Base-by-base conservation (phyloP, 306 rosid species). In the Lagenaria siceraria region DNA sequence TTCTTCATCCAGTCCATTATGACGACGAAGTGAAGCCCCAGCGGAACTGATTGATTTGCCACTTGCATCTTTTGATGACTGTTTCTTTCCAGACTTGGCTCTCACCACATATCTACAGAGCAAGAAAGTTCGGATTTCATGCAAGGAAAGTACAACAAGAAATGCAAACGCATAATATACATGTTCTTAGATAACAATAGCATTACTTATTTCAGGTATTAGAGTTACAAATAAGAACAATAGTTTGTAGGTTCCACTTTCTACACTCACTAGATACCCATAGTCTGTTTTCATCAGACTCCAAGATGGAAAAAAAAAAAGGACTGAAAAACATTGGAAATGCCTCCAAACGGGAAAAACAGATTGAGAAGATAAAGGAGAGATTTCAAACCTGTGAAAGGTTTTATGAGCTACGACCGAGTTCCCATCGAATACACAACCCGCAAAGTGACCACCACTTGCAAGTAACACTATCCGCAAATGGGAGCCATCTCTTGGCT, bases 381-480 rank as follows among this genome's bases (percentile, higher is more conserved):
- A 78, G 36, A 48, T 29, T 78, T 62, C 88, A 51, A 81, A 94
- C 98, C 98, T 89, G 89, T 95, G 98, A 81, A 95, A 95, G 75
- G 97, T 95, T 88, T 95, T 95, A 85, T 88, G 90, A 88, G 96
- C 97, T 77, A 92, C 90, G 78, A 90, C 87, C 10, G 12, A 69
- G 77, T 80, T 89, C 58, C 98, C 98, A 38, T 90, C 96, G 76
- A 95, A 92, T 66, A 95, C 97, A 82, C 98, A 90, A 17, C 97
- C 97, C 0, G 92, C 98, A 74, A 95, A 95, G 81, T 95, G 97
- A 60, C 98, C 98, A 66, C 97, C 98, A 2, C 97, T 90, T 10
- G 88, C 97, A 82, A 95, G 97, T 81, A 95, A 80, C 82, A 95
- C 89, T 8, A 95, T 85, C 85, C 97, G 86, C 77, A 92, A 83